Base-by-base conservation (phyloP, 1,284 basidiomycete species). In the Cryptococcus floricola region DNA sequence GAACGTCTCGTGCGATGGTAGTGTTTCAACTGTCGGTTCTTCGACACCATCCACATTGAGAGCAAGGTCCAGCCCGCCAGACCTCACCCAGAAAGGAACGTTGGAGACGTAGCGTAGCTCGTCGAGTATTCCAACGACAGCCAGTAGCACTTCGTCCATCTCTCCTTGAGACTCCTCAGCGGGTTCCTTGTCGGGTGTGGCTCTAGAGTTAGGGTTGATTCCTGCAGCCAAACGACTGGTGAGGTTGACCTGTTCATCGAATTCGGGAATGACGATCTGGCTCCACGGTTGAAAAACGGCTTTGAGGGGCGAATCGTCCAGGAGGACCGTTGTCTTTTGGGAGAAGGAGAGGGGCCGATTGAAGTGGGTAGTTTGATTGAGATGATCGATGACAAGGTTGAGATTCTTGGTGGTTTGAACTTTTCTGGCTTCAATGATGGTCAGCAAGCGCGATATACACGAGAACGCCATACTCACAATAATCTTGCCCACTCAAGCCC, bases 251-350 rank as follows among this genome's bases (percentile, higher is more conserved):
- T 52, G 47, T 53, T 60, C 59, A 39, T 69, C 72, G 48, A 61
- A 77, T 51, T 75, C 71, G 27, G 76, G 68, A 14, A 77, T 69
- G 5, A 73, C 64, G 34, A 77, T 58, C 57, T 77, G 73, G 42
- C 69, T 73, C 71, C 72, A 77, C 3, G 76, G 76, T 53, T 77
- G 74, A 48, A 66, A 61, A 7, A 75, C 62, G 2, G 69, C 72
- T 64, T 77, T 77, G 37, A 73, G 56, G 0, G 74, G 73, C 10
- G 74, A 75, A 52, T 77, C 76, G 56, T 77, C 76, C 2, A 77
- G 60, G 1, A 77, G 63, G 13, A 77, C 55, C 4, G 63, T 66
- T 14, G 59, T 66, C 34, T 54, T 53, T 48, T 70, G 65, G 49
- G 68, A 65, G 44, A 65, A 71, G 45, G 2, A 53, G 18, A 47